Evolutionary conservation across 1,284 basidiomycete species (phyloP).

Genomic region (Malassezia caprae): DNA sequence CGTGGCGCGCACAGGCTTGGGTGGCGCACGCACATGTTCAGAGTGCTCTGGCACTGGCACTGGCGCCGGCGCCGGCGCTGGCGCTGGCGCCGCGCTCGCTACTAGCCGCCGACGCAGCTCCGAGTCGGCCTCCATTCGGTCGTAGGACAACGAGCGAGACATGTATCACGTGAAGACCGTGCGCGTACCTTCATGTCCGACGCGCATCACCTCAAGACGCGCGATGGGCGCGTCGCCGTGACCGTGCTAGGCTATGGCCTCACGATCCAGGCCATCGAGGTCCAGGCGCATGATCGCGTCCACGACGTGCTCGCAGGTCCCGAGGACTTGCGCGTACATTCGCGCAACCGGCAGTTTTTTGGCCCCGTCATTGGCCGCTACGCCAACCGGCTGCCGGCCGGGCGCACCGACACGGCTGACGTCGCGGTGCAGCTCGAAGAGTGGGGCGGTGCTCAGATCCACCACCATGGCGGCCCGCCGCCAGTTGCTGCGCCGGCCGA

Average conservation of each 20-base stretch:
- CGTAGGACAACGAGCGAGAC: not conserved
- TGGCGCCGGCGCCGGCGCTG: not conserved
- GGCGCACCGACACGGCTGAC: slow-evolving; percentile 14
- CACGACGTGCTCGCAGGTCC: slow-evolving; percentile 37
- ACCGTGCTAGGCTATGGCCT: slow-evolving; percentile 34
- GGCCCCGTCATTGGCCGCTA: slow-evolving; percentile 41
- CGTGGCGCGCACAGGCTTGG: not conserved
- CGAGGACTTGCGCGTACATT: slow-evolving; percentile 30
- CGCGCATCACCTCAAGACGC: not conserved
- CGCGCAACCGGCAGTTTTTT: slow-evolving; percentile 24
- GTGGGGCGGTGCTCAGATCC: slow-evolving; percentile 22
- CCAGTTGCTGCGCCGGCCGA: slow-evolving; percentile 13
- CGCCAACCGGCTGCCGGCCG: slow-evolving; percentile 39
- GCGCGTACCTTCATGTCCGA: not conserved
- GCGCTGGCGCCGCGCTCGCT: not conserved
- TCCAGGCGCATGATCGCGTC: slow-evolving; percentile 7
- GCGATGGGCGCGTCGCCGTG: slow-evolving; percentile 5
- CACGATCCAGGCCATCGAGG: slow-evolving; percentile 30
- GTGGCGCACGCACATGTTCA: not conserved
- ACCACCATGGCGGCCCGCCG: slow-evolving; percentile 37
- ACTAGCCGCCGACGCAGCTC: slow-evolving; percentile 1
- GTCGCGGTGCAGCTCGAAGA: not conserved
- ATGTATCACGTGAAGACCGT: slow-evolving; percentile 9
- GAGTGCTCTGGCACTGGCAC: too few relatives aligned
- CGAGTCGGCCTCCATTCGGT: not conserved